Base-by-base conservation (phyloP, 1,139 yeast genomes). In the Pichia sp. region DNA sequence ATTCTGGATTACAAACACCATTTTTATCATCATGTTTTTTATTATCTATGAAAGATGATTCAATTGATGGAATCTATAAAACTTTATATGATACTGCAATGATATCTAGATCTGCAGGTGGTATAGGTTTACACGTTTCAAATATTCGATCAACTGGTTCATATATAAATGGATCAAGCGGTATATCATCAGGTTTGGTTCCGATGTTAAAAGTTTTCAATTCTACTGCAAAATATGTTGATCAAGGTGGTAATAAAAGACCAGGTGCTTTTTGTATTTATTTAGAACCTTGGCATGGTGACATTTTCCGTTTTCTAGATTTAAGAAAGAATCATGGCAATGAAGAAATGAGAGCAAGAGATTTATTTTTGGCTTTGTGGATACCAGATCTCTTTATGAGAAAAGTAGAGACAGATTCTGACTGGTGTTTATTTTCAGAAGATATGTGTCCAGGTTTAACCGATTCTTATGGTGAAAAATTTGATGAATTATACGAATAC, bases 221-320 rank as follows among this genome's bases (percentile, higher is more conserved):
- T 56, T 71, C 75, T 55, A 76, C 81, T 7, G 80, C 82, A 20
- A 68, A 79, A 56, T 76, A 76, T 54, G 82, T 77, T 27, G 82
- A 77, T 53, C 82, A 77, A 57, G 82, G 82, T 30, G 82, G 82
- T 29, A 76, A 76, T 54, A 76, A 76, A 60, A 61, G 82, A 52
- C 82, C 82, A 0, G 82, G 82, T 37, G 82, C 82, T 7, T 74
- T 77, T 59, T 79, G 81, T n/a, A 64, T 76, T 29, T 77, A 76
- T 62, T 52, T 76, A 42, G 82, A 77, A 54, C 82, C 82, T 39
- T 77, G 82, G 82, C 82, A 77, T 61, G 66, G 73, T 3, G 82
- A 77, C 55, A 63, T 77, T 35, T 72, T 74, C 56, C 77, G 73
- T 35, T 69, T 76, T 50, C 57, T 77, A 34, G 76, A 75, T 41